phyloP scores from a whole-genome alignment of 2,329 filamentous ascomycete species.

The Aspergillus felis region DNA sequence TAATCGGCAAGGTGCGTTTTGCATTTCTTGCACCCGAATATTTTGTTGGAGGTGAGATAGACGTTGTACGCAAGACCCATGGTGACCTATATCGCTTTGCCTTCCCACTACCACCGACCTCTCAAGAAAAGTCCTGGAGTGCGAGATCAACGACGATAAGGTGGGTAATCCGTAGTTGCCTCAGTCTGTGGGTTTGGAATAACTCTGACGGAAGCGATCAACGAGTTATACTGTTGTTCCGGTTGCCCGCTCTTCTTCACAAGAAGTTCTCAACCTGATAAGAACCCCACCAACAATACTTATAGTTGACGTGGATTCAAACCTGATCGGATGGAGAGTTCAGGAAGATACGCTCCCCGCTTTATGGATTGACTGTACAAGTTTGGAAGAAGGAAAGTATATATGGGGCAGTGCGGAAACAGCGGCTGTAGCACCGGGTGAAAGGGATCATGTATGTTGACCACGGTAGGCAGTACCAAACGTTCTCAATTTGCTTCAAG shows the following conservation, averaged over 20 bases:
- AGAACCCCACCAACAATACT: not conserved
- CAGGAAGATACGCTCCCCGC: not conserved
- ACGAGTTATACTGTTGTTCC: not conserved
- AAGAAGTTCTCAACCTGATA: not conserved
- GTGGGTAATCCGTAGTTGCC: conserved; percentile 1
- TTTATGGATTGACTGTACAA: not conserved
- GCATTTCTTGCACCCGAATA: conserved; percentile 91
- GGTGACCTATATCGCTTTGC: conserved; percentile 19
- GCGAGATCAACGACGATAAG: conserved; percentile 16
- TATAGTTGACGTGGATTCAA: not conserved
- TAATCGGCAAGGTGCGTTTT: conserved; percentile 94
- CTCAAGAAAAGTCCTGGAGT: conserved; percentile 15
- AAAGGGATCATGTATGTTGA: not conserved
- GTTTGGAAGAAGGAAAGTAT: not conserved
- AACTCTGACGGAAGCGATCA: not conserved
- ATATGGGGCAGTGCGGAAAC: not conserved
- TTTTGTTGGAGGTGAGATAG: conserved; percentile 79
- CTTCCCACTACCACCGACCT: conserved; percentile 12
- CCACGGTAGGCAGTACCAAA: not conserved
- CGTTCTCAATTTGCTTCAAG: not conserved
- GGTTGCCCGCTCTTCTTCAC: not conserved
- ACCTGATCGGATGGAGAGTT: not conserved
- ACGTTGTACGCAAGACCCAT: conserved; percentile 93
- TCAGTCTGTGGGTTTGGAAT: not conserved
- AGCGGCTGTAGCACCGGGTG: not conserved